Conservation (phyloP, 148 eudicot species). For the Linanthus parryae region DNA sequence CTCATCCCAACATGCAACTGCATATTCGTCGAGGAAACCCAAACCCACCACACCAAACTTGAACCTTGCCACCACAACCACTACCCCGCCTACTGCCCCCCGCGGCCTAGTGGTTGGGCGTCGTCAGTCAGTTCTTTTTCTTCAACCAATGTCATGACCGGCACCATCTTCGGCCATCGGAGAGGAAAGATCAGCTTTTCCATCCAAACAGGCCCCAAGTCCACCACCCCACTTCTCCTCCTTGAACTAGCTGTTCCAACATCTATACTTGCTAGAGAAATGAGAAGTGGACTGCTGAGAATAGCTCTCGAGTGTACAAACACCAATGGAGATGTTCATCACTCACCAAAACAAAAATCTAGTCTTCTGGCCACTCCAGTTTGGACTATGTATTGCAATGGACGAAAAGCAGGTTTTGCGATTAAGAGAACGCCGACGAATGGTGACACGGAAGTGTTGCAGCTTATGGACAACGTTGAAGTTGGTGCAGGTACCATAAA, state of each 20-base stretch:
- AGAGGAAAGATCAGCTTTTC: slow-evolving; percentile 50
- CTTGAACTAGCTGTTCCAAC: slow-evolving; percentile 59
- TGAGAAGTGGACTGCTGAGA: slow-evolving; percentile 48
- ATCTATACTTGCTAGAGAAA: slow-evolving; percentile 44
- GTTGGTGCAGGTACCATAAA: slow-evolving; percentile 44
- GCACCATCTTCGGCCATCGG: slow-evolving; percentile 50
- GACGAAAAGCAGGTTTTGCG: slow-evolving; percentile 50
- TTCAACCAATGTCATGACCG: too few species aligned
- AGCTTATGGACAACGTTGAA: slow-evolving; percentile 25
- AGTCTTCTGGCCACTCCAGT: slow-evolving; percentile 36
- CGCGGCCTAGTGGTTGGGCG: too few species aligned
- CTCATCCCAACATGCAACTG: slow-evolving; percentile 59
- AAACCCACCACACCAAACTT: neutral
- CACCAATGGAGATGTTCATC: too few species aligned
- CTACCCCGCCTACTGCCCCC: too few species aligned
- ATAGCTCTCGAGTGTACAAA: slow-evolving; percentile 35
- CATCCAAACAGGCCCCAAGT: slow-evolving; percentile 41
- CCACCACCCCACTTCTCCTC: slow-evolving; percentile 33
- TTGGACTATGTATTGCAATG: slow-evolving; percentile 64
- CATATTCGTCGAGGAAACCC: slow-evolving; percentile 19
- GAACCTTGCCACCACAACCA: neutral
- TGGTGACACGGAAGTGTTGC: slow-evolving; percentile 35
- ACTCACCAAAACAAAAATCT: too few species aligned
- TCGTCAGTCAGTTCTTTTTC: too few species aligned
- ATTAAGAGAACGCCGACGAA: slow-evolving; percentile 29